Evolutionary conservation across 306 rosid species (phyloP), one percentile per base, ranked within the genome.

Genomic region (Rubus parviflorus): DNA sequence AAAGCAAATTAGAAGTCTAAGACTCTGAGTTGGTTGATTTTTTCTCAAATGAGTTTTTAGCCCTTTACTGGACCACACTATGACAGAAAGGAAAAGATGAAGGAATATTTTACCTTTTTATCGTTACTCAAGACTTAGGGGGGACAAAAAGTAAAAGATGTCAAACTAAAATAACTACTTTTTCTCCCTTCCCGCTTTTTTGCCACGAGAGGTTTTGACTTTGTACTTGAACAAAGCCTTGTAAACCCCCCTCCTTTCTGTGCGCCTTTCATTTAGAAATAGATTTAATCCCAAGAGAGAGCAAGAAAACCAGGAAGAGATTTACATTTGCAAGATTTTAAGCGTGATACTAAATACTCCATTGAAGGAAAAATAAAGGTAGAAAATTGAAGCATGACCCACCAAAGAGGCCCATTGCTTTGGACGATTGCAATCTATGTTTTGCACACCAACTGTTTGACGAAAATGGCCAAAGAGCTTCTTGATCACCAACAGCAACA

Each of bases 371-470:
- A 71, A 25, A 15, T 47, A 75, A 41, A 40, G 53, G 56, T 73
- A 54, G 78, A 82, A 87, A 64, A 9, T 38, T 64, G 38, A 81
- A 40, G 83, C 74, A 69, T 89, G 98, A 79, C 99, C 99, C 99
- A 95, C 97, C 85, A 63, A 67, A 85, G 83, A 87, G 96, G 85
- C 89, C 93, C 97, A 87, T 83, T 61, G 85, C 86, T 85, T 91
- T 93, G 93, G 93, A 90, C 83, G 86, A 83, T 91, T 83, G 91
- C 94, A 91, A 87, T 91, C 96, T 88, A 81, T 88, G 97, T 82
- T 86, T 79, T 87, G 86, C 54, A 60, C 84, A 85, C 91, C 85
- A 69, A 66, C 87, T 88, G 90, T 86, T 86, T 54, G 88, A 91
- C 86, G 80, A 84, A 86, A 87, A 89, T 90, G 92, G 86, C 89